These are phyloP conservation scores for Hanseniaspora lindneri DNA, from an alignment of 805 yeast genomes.

Conservation along the genomic window DNA sequence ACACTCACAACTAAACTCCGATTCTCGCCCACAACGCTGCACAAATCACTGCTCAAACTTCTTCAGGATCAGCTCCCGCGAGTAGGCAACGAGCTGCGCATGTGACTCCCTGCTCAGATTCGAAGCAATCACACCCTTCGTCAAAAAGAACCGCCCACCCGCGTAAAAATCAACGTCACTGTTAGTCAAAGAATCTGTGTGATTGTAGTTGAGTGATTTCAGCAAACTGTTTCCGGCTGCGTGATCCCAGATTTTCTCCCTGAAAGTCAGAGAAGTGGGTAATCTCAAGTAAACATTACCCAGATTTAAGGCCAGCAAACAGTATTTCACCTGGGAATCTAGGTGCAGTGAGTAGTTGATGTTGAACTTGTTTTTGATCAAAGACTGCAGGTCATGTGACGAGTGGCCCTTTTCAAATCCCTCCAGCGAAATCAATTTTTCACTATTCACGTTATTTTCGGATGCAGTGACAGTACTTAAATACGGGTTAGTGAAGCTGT, in stretches of 20 bases:
- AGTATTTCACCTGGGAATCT: constrained; percentile 95
- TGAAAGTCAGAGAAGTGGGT: constrained; percentile 62
- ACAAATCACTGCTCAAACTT: too few species aligned
- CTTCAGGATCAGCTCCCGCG: constrained; percentile 3
- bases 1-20: too few species aligned
- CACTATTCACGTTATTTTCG: constrained; percentile 17
- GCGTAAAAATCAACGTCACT: constrained; percentile 54
- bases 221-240: constrained; percentile 89
- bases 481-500: constrained; percentile 45
- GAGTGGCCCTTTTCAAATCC: constrained; percentile 95
- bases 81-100: constrained; percentile 19
- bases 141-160: constrained; percentile 61
- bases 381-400: constrained; percentile 72
- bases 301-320: constrained; percentile 77
- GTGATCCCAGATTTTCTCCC: constrained; percentile 98
- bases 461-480: constrained; percentile 29
- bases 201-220: constrained; percentile 82
- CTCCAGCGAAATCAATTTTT: constrained; percentile 37
- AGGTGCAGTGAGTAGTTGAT: constrained; percentile 63
- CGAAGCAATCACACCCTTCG: constrained; percentile 92
- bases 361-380: constrained; percentile 52
- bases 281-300: constrained; percentile 86
- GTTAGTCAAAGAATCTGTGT: constrained; percentile 57
- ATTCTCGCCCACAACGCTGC: too few species aligned
- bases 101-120: constrained; percentile 27